Percentiles rank a stretch among this genome's conserved stretches.
Evolutionary conservation across 768 basidiomycete species (phyloP).

Genomic region (Lentinus brumalis): DNA sequence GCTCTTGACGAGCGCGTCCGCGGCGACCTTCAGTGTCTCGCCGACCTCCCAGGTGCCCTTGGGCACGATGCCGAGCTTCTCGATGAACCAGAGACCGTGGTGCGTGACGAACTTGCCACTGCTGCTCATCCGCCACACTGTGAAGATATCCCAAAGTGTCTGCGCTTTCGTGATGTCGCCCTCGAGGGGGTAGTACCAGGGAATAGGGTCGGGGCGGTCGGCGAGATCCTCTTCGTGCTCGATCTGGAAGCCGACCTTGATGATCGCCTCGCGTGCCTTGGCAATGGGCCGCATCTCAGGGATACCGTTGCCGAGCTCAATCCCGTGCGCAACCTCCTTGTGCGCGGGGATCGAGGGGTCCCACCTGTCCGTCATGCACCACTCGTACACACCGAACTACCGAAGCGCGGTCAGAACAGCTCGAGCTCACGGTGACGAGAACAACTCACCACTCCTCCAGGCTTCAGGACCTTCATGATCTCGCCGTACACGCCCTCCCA

Average conservation of each 20-base stretch:
- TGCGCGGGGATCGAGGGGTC: slow-evolving; percentile 83
- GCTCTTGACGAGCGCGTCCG: slow-evolving; percentile 74
- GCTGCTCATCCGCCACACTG: slow-evolving; percentile 88
- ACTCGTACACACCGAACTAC: slow-evolving; percentile 97
- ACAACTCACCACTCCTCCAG: slow-evolving; percentile 85
- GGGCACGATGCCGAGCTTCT: slow-evolving; percentile 78
- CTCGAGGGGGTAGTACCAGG: slow-evolving; percentile 98
- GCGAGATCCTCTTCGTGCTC: slow-evolving; percentile 95
- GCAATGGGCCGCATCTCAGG: slow-evolving; percentile 90
- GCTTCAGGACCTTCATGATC: slow-evolving; percentile 92
- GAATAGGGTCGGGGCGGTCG: slow-evolving; percentile 70
- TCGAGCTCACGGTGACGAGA: background rate
- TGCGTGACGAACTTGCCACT: slow-evolving; percentile 85
- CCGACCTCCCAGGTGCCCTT: slow-evolving; percentile 93
- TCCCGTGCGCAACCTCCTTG: slow-evolving; percentile 87
- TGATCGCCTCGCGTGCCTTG: slow-evolving; percentile 73
- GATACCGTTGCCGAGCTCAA: slow-evolving; percentile 96
- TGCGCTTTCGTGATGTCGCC: slow-evolving; percentile 93
- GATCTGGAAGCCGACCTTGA: slow-evolving; percentile 83
- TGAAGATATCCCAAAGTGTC: slow-evolving; percentile 88
- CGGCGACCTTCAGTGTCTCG: slow-evolving; percentile 86
- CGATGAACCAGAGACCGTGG: slow-evolving; percentile 73
- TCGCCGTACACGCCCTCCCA: slow-evolving; percentile 96
- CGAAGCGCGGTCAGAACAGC: no score
- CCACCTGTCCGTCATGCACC: slow-evolving; percentile 98